Base-by-base conservation (phyloP, 257 asterid species). In the Capsicum pubescens region DNA sequence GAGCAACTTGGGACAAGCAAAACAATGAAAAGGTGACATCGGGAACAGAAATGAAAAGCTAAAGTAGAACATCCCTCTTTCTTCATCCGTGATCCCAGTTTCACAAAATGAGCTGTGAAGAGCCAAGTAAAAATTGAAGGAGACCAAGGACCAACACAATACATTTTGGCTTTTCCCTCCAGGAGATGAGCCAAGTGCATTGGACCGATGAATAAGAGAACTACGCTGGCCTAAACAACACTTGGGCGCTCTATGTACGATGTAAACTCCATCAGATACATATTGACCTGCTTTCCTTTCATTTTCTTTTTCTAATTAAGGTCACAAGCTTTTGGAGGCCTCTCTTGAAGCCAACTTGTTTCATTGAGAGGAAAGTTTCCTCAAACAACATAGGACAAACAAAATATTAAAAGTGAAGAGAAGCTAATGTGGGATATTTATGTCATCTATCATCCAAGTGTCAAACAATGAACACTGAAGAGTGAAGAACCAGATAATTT, bases 1-100 rank as follows among this genome's bases (percentile, higher is more conserved):
- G 46, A 64, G 71, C 71, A 64, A 64, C 71, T 64, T 32, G 71
- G 71, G 71, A 64, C 71, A 11, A 13, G 32, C 46, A 66, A 66
- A 66, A 12, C n/a, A 66, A 66, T 10, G 36, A 66, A 26, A 63
- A 63, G 32, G 42, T 21, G 42, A 63, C 70, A 63, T 10, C 3
- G 8, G 70, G 8, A 63, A 63, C 26, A 64, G 70, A 64, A 64
- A 66, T 11, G 46, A 32, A 44, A 32, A 32, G 46, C 46, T 32
- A 64, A 64, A 12, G 46, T 21, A 42, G 42, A 63, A 63, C 16
- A 11, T 10, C 17, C 46, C 71, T 64, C 17, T 64, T 64, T 63
- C 12, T 9, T 64, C 71, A 32, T 64, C 46, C 12, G 14, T 11
- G 44, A 64, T 32, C 9, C 9, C 71, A 64, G 17, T 64, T 7